These are phyloP conservation scores for Arabidopsis thaliana DNA, from an alignment of 345 rosid species.

Conservation along the genomic window TAIR10.1 NC_003070.9:8256001-8256500, in stretches of 20 bases:
- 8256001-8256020: slow-evolving; percentile 56
- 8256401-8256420: too few relatives aligned
- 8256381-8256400: not conserved
- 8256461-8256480: too few relatives aligned
- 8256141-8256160: slow-evolving; percentile 7
- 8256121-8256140: not conserved
- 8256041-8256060: slow-evolving; percentile 49
- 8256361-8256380: not conserved
- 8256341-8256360: not conserved
- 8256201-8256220: slow-evolving; percentile 43
- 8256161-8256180: slow-evolving; percentile 13
- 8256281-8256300: slow-evolving; percentile 9
- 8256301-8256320: slow-evolving; percentile 4
- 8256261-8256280: slow-evolving; percentile 43
- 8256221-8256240: slow-evolving; percentile 47
- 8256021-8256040: slow-evolving; percentile 58
- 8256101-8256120: not conserved
- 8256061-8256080: slow-evolving; percentile 44
- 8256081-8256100: slow-evolving; percentile 67
- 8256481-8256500: not conserved
- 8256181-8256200: not conserved
- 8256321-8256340: not conserved
- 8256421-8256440: not conserved
- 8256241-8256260: slow-evolving; percentile 47
- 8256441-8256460: not conserved